phyloP scores from a whole-genome alignment of 208 protist species.

The Trypanosoma congolense region DNA sequence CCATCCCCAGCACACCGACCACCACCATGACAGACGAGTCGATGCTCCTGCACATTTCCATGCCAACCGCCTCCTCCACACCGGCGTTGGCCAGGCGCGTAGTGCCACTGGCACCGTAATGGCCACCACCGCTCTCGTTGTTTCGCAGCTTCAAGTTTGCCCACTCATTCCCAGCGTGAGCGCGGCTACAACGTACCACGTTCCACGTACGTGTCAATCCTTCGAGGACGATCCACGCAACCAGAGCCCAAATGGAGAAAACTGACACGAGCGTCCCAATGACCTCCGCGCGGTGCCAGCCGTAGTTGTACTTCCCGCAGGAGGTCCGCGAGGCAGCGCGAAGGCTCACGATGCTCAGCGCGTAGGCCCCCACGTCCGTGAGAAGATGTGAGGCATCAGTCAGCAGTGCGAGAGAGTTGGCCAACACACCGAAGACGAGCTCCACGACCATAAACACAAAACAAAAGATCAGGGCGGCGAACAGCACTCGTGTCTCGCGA shows the following conservation, averaged over 20 bases:
- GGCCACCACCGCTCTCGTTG: too few species aligned
- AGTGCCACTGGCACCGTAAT: not conserved
- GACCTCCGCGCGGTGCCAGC: constrained; percentile 88
- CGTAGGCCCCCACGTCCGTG: constrained; percentile 86
- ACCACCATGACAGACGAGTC: constrained; percentile 74
- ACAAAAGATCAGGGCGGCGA: constrained; percentile 54
- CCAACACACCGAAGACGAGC: constrained; percentile 66
- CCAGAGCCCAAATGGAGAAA: constrained; percentile 87
- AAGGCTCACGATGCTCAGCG: constrained; percentile 76
- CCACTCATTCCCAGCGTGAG: constrained; percentile 28
- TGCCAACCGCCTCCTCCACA: not conserved
- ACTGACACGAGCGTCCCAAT: constrained; percentile 86
- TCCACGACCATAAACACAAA: constrained; percentile 88
- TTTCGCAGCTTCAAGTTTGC: too few species aligned
- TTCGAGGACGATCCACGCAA: constrained; percentile 79
- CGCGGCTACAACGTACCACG: constrained; percentile 54
- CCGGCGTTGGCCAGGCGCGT: not conserved
- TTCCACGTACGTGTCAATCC: constrained; percentile 54
- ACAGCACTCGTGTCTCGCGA: constrained; percentile 63
- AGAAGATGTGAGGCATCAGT: constrained; percentile 88
- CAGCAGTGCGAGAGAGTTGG: constrained; percentile 85
- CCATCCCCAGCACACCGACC: constrained; percentile 74
- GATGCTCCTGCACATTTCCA: constrained; percentile 38
- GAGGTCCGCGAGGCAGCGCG: constrained; percentile 52
- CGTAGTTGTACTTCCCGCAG: constrained; percentile 80